These are phyloP conservation scores for Apophysomyces sp. DNA, from an alignment of 371 early-diverging fungal species.

Conservation along the genomic window DNA sequence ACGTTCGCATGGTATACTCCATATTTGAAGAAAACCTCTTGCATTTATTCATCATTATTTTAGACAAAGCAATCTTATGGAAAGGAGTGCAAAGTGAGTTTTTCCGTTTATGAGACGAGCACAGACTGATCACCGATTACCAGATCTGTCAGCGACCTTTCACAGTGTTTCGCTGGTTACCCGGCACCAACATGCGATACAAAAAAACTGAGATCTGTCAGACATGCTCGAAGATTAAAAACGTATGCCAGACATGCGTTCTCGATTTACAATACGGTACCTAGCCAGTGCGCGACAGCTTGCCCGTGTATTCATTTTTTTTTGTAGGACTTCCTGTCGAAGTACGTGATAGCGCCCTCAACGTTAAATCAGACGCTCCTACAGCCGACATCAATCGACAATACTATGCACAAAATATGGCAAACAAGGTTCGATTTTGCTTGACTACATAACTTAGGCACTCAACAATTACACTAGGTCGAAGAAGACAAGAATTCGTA, in stretches of 20 bases:
- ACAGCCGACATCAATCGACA: constrained; percentile 86
- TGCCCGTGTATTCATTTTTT: background rate
- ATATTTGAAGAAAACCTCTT: background rate
- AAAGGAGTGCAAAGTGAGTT: constrained; percentile 86
- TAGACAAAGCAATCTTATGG: constrained; percentile 82
- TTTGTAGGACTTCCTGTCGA: constrained; percentile 79
- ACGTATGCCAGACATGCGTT: constrained; percentile 96
- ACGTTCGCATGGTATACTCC: constrained; percentile 89
- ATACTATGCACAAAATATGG: constrained; percentile 84
- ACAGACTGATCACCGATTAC: background rate
- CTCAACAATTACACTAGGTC: constrained; percentile 24
- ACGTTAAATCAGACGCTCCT: constrained; percentile 76
- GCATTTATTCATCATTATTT: background rate
- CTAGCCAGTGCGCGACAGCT: too few relatives aligned
- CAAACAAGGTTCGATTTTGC: constrained; percentile 59
- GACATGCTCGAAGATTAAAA: constrained; percentile 95
- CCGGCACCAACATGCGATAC: constrained; percentile 92
- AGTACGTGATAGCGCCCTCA: constrained; percentile 88
- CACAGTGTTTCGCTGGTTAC: constrained; percentile 97
- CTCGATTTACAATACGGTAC: constrained; percentile 92
- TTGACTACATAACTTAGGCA: background rate
- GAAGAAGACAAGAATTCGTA: constrained; percentile 56
- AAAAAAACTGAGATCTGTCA: constrained; percentile 98
- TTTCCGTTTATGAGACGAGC: background rate
- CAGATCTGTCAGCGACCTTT: constrained; percentile 89